Evolutionary conservation across 23 red algal species (phyloP), one percentile per base, ranked within the genome.

Genomic region (Porphyridium purpureum): DNA sequence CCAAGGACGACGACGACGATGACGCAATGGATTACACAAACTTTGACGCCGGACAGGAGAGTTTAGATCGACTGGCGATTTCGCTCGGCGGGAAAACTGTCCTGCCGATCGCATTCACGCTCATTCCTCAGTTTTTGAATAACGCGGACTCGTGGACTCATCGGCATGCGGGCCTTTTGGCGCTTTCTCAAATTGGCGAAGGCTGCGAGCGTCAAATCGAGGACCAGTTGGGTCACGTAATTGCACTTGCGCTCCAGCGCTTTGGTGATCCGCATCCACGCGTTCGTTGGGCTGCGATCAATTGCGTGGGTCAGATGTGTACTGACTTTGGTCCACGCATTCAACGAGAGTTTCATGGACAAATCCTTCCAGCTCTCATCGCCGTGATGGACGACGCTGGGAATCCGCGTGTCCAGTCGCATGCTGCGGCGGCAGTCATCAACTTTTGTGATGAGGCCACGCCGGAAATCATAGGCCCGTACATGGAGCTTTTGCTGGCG

Each of bases 401-500:
- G 4, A 79, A 85, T 49, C 79, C 83, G 32, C 70, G 88, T 17
- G 88, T 95, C 6, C 88, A 83, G 64, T 72, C 62, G 29, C 88
- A 95, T 50, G 79, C 79, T 15, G 88, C 88, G 4, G 88, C 88
- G 31, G 88, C 88, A 21, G 68, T 95, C 2, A 95, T 95, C 54
- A 95, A 95, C 72, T 95, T 95, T 68, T 95, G 88, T 57, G 88
- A 95, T 59, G 88, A 95, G 59, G 88, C 88, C 1, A 55, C 76
- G 32, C 62, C 77, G 4, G 60, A 55, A 31, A 58, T 76, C 7
- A 73, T 95, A 33, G 69, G 47, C 26, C 88, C 80, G 11, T 95
- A 95, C 31, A 71, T 95, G 32, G 79, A 95, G 29, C 35, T 49
- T 6, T 58, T 95, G 35, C 41, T 95, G 3, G 70, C 52, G 21